Evolutionary conservation across 139 green algal genomes (phyloP).

Genomic region (Parachlorella kessleri): DNA sequence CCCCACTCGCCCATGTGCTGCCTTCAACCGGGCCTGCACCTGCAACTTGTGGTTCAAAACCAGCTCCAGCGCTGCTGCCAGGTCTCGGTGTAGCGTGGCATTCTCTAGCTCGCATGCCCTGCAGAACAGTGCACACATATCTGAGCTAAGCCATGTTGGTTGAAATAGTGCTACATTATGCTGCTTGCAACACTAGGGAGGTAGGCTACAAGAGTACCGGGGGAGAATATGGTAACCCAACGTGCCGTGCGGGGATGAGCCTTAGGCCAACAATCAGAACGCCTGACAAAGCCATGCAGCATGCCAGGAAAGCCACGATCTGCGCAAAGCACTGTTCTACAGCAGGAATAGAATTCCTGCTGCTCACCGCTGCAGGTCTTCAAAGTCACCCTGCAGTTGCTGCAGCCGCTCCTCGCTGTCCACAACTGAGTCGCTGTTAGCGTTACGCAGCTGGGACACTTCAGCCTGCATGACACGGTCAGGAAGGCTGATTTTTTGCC

Average conservation of each 20-base stretch:
- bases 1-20: not conserved
- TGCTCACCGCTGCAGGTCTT: slow-evolving; percentile 56
- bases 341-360: no score
- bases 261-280: no score
- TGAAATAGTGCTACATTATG: no score
- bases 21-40: slow-evolving; percentile 29
- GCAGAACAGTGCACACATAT: no score
- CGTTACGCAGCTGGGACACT: slow-evolving; percentile 51
- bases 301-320: no score
- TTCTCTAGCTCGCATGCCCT: slow-evolving; percentile 61
- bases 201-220: no score
- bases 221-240: not conserved
- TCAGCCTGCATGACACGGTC: no score
- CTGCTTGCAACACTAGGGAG: no score
- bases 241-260: not conserved
- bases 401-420: slow-evolving; percentile 55
- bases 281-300: no score
- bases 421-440: slow-evolving; percentile 35
- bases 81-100: slow-evolving; percentile 49
- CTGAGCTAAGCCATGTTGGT: no score
- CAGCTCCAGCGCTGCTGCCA: slow-evolving; percentile 56
- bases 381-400: slow-evolving; percentile 42
- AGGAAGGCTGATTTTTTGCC: no score
- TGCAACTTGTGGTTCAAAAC: slow-evolving; percentile 65
- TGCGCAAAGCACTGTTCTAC: no score